Base-by-base conservation (phyloP, 73 alveolate genomes). In the Paramecium pentaurelia region DNA sequence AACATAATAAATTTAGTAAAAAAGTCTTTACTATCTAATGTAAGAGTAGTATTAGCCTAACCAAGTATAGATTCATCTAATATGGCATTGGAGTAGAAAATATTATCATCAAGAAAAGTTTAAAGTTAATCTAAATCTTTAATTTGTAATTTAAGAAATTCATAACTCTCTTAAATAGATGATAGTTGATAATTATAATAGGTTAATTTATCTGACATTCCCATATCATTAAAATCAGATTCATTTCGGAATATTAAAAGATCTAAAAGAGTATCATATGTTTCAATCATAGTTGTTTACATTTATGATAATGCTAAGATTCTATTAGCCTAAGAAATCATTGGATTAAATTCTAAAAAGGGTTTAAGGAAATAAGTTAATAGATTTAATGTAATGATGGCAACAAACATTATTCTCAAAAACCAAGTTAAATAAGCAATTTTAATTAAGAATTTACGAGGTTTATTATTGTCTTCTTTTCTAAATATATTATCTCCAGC, bases 371-470 rank as follows among this genome's bases (percentile, higher is more conserved):
- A 80, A 14, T 80, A 80, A 40, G 91, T 80, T 6, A 80, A 6
- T 3, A 80, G 71, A 27, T 80, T 80, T 49, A 80, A 47, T 0
- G 91, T 49, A 6, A 80, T 80, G 49, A 80, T 80, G 6, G 91
- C 32, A 22, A 80, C 44, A 49, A 80, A 80, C 91, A 80, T 80
- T 27, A 80, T 22, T 80, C 91, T 80, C 27, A 80, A 80, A 36
- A 80, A 80, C 91, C 91, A 80, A 11, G 91, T 80, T 27, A 80
- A 49, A 80, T 80, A 80, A 6, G 91, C 71, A 20, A 80, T 80
- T 28, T 80, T 80, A 2, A 80, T 22, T 22, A 80, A 25, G 38
- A 80, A 80, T 47, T 80, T 80, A 22, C 91, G 49, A 25, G 91
- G 91, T 30, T 80, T 80, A 22, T 80, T 80, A 47, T 80, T 80